phyloP scores from a whole-genome alignment of 306 rosid genomes.

The Trifolium fragiferum region DNA sequence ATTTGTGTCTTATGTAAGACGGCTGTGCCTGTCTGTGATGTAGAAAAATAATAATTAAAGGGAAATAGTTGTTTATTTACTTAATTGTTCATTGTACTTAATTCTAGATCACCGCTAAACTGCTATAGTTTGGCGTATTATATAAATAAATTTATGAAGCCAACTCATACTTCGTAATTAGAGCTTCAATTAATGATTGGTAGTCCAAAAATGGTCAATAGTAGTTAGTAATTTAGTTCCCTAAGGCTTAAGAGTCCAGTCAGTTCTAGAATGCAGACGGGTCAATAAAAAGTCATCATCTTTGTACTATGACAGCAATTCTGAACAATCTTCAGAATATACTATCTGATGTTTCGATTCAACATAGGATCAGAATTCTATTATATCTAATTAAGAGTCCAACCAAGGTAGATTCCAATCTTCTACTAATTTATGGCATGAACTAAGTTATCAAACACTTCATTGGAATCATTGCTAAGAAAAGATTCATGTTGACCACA shows the following conservation, averaged over 20 bases:
- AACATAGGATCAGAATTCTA: neutral
- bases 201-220: neutral
- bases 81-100: neutral
- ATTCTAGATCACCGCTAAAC: neutral
- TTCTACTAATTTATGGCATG: neutral
- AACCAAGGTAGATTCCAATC: neutral
- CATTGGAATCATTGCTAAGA: neutral
- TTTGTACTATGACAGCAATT: slow-evolving; percentile 1
- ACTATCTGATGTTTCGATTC: neutral
- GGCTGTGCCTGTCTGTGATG: too few species aligned
- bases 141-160: neutral
- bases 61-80: neutral
- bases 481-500: neutral
- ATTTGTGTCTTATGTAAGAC: neutral
- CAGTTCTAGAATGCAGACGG: neutral
- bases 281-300: neutral
- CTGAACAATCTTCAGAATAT: neutral
- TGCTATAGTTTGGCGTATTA: neutral
- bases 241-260: neutral
- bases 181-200: too few species aligned
- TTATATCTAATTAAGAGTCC: neutral
- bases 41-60: neutral
- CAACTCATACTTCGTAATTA: neutral
- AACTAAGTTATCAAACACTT: slow-evolving; percentile 13
- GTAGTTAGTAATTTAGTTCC: neutral